A percentile compares a stretch with the other conserved stretches of the same genome.
Evolutionary conservation across 352 stramenopile genomes (phyloP).

Genomic region (Pythium vanterpoolii): DNA sequence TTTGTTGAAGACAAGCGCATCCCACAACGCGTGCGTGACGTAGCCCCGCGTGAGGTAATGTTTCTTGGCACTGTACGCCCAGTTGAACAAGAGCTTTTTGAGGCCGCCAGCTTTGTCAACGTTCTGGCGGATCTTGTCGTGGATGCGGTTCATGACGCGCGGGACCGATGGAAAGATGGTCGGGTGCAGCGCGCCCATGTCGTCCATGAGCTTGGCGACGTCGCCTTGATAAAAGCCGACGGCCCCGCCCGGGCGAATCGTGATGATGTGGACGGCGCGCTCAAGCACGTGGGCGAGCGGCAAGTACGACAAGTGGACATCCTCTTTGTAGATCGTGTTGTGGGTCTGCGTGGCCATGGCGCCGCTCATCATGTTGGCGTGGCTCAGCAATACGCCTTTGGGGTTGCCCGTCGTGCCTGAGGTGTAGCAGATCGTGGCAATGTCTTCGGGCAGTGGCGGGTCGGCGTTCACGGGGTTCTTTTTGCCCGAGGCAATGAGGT

Average conservation of each 20-base stretch:
- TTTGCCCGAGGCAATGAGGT: conserved; percentile 38
- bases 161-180: conserved; percentile 92
- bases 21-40: conserved; percentile 85
- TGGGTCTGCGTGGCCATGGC: conserved; percentile 22
- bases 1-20: conserved; percentile 95
- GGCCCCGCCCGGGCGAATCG: conserved; percentile 79
- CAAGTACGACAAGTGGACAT: conserved; percentile 80
- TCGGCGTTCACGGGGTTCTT: conserved; percentile 43
- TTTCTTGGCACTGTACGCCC: conserved; percentile 42
- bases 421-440: conserved; percentile 93
- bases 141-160: conserved; percentile 86
- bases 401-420: conserved; percentile 71
- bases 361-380: conserved; percentile 47
- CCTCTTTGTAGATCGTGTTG: conserved; percentile 21
- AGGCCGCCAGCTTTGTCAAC: conserved; percentile 25
- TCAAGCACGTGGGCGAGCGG: conserved; percentile 97
- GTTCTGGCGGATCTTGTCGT: conserved; percentile 78
- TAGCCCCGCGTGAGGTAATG: conserved; percentile 22
- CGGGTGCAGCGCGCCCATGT: conserved; percentile 87
- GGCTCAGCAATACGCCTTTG: conserved; percentile 66
- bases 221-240: conserved; percentile 79
- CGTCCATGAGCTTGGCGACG: conserved; percentile 87
- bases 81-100: conserved; percentile 37
- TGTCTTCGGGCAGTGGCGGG: conserved; percentile 54
- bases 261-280: conserved; percentile 78